These are phyloP conservation scores for Baorangia bicolor DNA, from an alignment of 768 basidiomycete species.

Conservation along the genomic window DNA sequence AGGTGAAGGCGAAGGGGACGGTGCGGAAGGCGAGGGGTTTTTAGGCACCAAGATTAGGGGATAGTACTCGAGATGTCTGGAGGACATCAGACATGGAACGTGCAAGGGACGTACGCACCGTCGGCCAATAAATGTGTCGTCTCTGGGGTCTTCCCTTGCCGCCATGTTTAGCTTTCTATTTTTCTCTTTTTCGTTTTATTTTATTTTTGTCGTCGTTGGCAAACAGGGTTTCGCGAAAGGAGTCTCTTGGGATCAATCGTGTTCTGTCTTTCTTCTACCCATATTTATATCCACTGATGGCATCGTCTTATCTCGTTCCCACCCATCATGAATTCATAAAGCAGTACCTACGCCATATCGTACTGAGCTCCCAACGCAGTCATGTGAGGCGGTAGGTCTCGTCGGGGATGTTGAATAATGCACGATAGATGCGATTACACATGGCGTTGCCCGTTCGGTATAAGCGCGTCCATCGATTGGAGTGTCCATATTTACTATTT, in stretches of 20 bases:
- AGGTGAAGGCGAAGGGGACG: constrained; percentile 25
- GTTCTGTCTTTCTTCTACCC: neutral
- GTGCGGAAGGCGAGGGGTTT: constrained; percentile 33
- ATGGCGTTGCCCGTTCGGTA: neutral
- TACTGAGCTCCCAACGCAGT: neutral
- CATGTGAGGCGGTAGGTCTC: no score
- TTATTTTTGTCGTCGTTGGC: neutral
- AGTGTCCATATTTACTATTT: no score
- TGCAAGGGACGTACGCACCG: no score
- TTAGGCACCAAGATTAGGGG: constrained; percentile 25
- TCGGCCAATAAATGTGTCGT: neutral
- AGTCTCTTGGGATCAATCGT: neutral
- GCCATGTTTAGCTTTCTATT: neutral
- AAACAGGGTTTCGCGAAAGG: neutral
- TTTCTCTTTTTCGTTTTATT: neutral
- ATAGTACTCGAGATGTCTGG: neutral
- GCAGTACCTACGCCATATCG: neutral
- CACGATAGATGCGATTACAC: neutral
- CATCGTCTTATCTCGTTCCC: neutral
- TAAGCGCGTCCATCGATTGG: neutral
- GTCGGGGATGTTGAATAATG: neutral
- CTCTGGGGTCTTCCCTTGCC: neutral
- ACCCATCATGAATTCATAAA: no score
- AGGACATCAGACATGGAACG: neutral
- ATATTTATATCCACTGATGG: neutral